Conservation (phyloP, 306 rosid species). For the Quercus ilex region DNA sequence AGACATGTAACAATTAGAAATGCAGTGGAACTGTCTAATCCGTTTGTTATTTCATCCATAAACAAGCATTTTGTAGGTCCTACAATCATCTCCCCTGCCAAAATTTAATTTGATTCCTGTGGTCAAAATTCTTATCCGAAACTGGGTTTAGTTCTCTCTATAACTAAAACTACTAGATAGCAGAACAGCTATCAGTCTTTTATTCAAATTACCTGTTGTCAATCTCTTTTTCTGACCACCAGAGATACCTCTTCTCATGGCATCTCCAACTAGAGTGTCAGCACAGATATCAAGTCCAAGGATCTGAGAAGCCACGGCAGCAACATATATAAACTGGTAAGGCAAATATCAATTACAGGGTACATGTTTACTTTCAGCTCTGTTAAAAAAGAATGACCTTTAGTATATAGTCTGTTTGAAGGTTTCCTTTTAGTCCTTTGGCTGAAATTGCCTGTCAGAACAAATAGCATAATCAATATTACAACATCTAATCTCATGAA, state of each 20-base stretch:
- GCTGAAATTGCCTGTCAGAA: slow-evolving; percentile 36
- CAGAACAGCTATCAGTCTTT: not conserved
- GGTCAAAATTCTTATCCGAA: too few species aligned
- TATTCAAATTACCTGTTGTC: slow-evolving; percentile 35
- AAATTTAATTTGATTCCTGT: too few species aligned
- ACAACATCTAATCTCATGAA: not conserved
- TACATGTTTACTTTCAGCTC: too few species aligned
- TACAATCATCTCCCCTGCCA: too few species aligned
- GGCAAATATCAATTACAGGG: not conserved
- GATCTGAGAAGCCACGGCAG: slow-evolving; percentile 23
- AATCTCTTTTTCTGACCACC: slow-evolving; percentile 51
- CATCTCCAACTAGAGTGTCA: slow-evolving; percentile 45
- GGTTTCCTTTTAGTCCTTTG: slow-evolving; percentile 32
- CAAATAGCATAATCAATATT: not conserved
- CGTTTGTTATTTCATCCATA: too few species aligned
- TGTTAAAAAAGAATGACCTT: slow-evolving; percentile 35
- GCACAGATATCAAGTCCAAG: slow-evolving; percentile 48
- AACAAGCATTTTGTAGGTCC: too few species aligned
- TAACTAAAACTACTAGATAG: not conserved
- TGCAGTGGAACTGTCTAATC: too few species aligned
- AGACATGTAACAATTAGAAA: too few species aligned
- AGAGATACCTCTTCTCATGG: slow-evolving; percentile 44
- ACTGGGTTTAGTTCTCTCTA: not conserved
- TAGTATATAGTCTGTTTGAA: slow-evolving; percentile 49
- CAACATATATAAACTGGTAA: not conserved